Evolutionary conservation across 2,329 filamentous ascomycete species (phyloP).

Genomic region (Xylaria arbuscula): DNA sequence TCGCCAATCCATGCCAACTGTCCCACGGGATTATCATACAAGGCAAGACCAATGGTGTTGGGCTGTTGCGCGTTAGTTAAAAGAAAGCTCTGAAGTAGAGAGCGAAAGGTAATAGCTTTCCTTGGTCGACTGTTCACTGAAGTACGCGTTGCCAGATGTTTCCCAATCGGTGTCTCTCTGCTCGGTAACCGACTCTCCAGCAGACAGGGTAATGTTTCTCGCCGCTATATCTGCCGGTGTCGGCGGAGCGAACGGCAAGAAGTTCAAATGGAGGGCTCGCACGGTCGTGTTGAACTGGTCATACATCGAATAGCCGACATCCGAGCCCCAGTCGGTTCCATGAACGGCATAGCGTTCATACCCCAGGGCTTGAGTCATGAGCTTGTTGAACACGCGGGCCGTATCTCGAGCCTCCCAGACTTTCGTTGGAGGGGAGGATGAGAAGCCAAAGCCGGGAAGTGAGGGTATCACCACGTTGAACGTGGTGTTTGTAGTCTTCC

Average conservation of each 20-base stretch:
- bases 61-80: constrained; percentile 8
- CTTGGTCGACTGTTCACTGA: constrained; percentile 15
- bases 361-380: constrained; percentile 26
- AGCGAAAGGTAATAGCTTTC: neutral
- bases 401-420: constrained; percentile 13
- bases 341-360: constrained; percentile 28
- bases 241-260: constrained; percentile 17
- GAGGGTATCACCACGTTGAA: constrained; percentile 30
- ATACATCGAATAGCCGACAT: constrained; percentile 19
- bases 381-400: constrained; percentile 23
- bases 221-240: too few species aligned
- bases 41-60: constrained; percentile 23
- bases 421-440: constrained; percentile 11
- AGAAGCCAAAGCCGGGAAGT: constrained; percentile 28
- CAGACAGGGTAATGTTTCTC: constrained; percentile 20
- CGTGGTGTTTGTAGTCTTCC: constrained; percentile 2
- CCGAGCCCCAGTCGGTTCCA: constrained; percentile 26
- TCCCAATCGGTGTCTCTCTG: constrained; percentile 16
- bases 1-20: constrained; percentile 26
- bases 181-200: constrained; percentile 4
- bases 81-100: neutral
- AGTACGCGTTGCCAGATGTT: constrained; percentile 13
- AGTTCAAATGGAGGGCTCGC: constrained; percentile 23
- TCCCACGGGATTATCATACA: constrained; percentile 26
- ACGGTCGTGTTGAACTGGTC: constrained; percentile 26